Evolutionary conservation across 495 filamentous ascomycete genomes (phyloP), one percentile per base, ranked within the genome.

Genomic region (Xylaria flabelliformis): DNA sequence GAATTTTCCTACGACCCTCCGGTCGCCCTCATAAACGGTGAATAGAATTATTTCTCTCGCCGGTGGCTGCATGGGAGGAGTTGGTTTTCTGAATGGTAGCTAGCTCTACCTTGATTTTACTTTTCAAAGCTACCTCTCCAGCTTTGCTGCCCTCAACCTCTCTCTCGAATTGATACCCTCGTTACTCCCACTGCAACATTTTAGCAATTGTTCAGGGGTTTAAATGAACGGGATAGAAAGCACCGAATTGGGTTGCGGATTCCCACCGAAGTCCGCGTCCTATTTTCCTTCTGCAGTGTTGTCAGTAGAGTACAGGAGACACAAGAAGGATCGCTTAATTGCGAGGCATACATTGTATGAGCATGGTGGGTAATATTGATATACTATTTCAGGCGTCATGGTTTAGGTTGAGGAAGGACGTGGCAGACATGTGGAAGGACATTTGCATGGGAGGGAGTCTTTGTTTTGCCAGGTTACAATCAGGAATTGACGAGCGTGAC

Each of bases 381-480:
- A 5, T 44, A 39, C 29, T 44, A 13, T 24, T 26, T 15, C 24
- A 50, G 63, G 63, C 63, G 63, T 65, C 63, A 65, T 19, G 63
- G 63, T n/a, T 50, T 7, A 29, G 41, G 63, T 8, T 50, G 41
- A 13, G 36, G 50, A 0, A 24, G 9, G 15, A 44, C 32, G 10
- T 19, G 17, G 34, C 19, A 61, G 58, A 39, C 7, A 36, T 36
- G 29, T 19, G 58, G 58, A 10, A 9, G 13, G 50, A 42, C 21
- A 55, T 55, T 55, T 44, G 65, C 65, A 67, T 67, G 4, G 36
- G 34, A 42, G 48, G 65, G 48, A 55, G 50, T 67, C 32, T 61
- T 67, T 56, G 34, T 24, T 53, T 53, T 56, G 65, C 34, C 56
- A 24, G 65, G 36, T 55, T 24, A 56, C 26, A 32, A 56, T 17